Conservation (phyloP, 179 eudicot species). For the Silene vulgaris region DNA sequence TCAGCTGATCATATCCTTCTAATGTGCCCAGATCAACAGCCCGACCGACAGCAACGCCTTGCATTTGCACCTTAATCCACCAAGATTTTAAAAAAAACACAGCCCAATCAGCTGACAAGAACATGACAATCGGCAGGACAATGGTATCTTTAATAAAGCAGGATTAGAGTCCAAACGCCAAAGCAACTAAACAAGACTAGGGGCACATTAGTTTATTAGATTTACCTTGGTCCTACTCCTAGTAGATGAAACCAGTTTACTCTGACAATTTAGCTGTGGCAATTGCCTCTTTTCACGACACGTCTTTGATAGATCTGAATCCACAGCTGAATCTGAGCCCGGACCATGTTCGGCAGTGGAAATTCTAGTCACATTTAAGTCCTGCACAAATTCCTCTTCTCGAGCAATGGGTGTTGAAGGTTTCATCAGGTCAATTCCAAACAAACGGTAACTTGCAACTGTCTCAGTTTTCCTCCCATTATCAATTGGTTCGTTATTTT, state of each 20-base stretch:
- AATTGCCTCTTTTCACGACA: conserved; percentile 41
- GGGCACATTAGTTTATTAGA: not conserved
- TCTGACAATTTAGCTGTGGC: conserved; percentile 31
- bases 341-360: conserved; percentile 19
- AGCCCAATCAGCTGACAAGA: not conserved
- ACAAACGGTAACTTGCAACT: conserved; percentile 52
- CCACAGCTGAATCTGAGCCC: conserved; percentile 29
- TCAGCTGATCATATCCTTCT: conserved; percentile 61
- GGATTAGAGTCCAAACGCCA: no score
- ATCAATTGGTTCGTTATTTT: conserved; percentile 26
- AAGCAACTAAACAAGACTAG: no score
- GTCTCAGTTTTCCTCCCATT: conserved; percentile 38
- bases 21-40: conserved; percentile 71
- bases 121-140: not conserved
- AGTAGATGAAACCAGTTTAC: conserved; percentile 46
- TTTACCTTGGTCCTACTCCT: conserved; percentile 79
- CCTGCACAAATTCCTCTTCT: conserved; percentile 30
- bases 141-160: not conserved
- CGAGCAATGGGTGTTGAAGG: conserved; percentile 24
- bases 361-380: conserved; percentile 21
- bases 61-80: conserved; percentile 73
- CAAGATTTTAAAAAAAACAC: not conserved
- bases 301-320: conserved; percentile 38
- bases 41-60: conserved; percentile 93
- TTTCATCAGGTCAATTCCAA: conserved; percentile 72